A percentile compares a stretch with the other conserved stretches of the same genome.
Conservation (phyloP, 2,329 filamentous ascomycete genomes). For the Orbilia oligospora region DNA sequence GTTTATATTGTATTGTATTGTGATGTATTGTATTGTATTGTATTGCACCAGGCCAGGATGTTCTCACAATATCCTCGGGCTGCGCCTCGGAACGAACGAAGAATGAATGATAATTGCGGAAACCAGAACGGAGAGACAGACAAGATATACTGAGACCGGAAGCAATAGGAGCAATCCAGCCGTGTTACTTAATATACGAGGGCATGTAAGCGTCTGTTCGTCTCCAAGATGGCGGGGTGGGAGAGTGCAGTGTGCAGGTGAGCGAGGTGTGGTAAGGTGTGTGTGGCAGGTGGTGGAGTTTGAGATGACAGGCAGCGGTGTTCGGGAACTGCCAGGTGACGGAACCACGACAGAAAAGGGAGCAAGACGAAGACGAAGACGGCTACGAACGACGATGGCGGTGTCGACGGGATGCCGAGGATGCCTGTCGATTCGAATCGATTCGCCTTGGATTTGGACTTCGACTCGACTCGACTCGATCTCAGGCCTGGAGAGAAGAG, state of each 20-base stretch:
- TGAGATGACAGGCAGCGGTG: slow-evolving; percentile 50
- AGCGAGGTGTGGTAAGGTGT: slow-evolving; percentile 2
- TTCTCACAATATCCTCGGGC: slow-evolving; percentile 12
- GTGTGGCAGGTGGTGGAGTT: slow-evolving; percentile 36
- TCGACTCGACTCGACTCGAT: slow-evolving; percentile 4
- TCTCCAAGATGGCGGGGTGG: slow-evolving; percentile 42
- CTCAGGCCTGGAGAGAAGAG: slow-evolving; percentile 11
- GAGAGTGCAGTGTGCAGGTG: slow-evolving; percentile 13
- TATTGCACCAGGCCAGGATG: slow-evolving; percentile 7
- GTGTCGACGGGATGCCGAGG: slow-evolving; percentile 18
- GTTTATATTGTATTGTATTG: slow-evolving; percentile 1
- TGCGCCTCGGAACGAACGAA: slow-evolving; percentile 27
- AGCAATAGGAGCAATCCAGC: slow-evolving; percentile 13
- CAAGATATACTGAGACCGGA: slow-evolving; percentile 23
- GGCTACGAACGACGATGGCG: neutral
- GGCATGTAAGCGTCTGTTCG: slow-evolving; percentile 36
- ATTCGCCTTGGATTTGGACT: slow-evolving; percentile 1
- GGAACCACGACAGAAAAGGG: slow-evolving; percentile 21
- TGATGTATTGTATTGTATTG: too few relatives aligned
- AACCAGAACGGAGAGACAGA: neutral
- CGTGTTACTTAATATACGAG: slow-evolving; percentile 54
- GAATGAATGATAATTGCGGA: slow-evolving; percentile 39
- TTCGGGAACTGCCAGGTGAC: slow-evolving; percentile 42
- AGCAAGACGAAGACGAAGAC: slow-evolving; percentile 12
- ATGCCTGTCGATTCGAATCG: slow-evolving; percentile 31